phyloP scores from a whole-genome alignment of 2,329 filamentous ascomycete species.

The Phyllachora maydis region DNA sequence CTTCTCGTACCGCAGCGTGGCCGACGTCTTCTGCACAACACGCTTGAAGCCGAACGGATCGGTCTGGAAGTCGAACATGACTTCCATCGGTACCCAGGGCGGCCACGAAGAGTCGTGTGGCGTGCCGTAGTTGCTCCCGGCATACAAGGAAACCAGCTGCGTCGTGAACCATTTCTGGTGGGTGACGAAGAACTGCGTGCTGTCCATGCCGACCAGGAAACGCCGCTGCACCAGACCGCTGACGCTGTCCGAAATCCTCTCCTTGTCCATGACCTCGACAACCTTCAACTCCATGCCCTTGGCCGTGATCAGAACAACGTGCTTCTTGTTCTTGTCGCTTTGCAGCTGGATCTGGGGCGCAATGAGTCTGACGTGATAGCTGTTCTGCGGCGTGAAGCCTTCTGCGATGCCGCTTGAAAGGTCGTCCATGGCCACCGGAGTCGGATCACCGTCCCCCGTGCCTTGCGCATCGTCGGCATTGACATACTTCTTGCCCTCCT shows the following conservation, averaged over 20 bases:
- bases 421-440: constrained; percentile 32
- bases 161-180: constrained; percentile 79
- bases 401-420: constrained; percentile 59
- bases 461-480: constrained; percentile 37
- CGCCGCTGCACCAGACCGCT: constrained; percentile 88
- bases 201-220: constrained; percentile 90
- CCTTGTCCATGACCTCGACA: constrained; percentile 94
- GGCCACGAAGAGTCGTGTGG: constrained; percentile 78
- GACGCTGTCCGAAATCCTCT: constrained; percentile 76
- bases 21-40: constrained; percentile 91
- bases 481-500: constrained; percentile 69
- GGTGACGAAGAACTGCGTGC: constrained; percentile 93
- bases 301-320: constrained; percentile 87
- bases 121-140: constrained; percentile 80
- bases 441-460: constrained; percentile 2
- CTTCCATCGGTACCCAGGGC: constrained; percentile 94
- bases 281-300: constrained; percentile 98
- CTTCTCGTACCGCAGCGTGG: constrained; percentile 87
- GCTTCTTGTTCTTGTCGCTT: constrained; percentile 93
- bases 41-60: constrained; percentile 96
- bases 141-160: constrained; percentile 77
- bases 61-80: constrained; percentile 90
- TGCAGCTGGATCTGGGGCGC: constrained; percentile 96
- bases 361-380: constrained; percentile 85
- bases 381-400: constrained; percentile 80